Conservation (phyloP, 2,329 filamentous ascomycete genomes). For the Fusarium palustre region DNA sequence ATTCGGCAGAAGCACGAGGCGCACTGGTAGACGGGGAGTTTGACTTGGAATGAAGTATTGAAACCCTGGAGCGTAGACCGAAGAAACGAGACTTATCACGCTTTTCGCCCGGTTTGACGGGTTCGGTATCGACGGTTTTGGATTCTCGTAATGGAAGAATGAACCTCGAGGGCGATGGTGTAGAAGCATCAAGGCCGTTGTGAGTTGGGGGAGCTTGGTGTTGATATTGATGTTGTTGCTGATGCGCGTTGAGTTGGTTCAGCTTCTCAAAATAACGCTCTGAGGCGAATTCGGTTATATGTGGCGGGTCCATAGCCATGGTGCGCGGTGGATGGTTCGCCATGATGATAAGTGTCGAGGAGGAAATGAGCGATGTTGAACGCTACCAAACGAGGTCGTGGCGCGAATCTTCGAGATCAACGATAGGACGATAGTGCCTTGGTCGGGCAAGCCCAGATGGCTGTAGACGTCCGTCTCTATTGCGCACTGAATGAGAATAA, state of each 20-base stretch:
- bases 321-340: slow-evolving; percentile 49
- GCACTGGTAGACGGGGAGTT: slow-evolving; percentile 28
- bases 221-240: slow-evolving; percentile 57
- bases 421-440: slow-evolving; percentile 39
- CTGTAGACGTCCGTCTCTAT: slow-evolving; percentile 52
- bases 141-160: slow-evolving; percentile 63
- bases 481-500: slow-evolving; percentile 45
- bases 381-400: slow-evolving; percentile 11
- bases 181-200: slow-evolving; percentile 39
- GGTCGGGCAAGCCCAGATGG: slow-evolving; percentile 47
- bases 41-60: slow-evolving; percentile 53
- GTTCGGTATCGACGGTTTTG: slow-evolving; percentile 50
- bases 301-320: slow-evolving; percentile 69
- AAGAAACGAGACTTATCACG: slow-evolving; percentile 59
- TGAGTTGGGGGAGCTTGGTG: slow-evolving; percentile 47
- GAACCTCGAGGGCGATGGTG: slow-evolving; percentile 56
- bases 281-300: slow-evolving; percentile 75
- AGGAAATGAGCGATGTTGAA: slow-evolving; percentile 39
- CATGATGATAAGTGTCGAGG: slow-evolving; percentile 46
- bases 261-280: slow-evolving; percentile 73
- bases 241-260: slow-evolving; percentile 64
- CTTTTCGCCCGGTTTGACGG: slow-evolving; percentile 50
- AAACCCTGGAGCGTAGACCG: slow-evolving; percentile 55
- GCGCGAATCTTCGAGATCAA: slow-evolving; percentile 10
- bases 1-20: slow-evolving; percentile 45